Percentiles rank a stretch among this genome's conserved stretches.
Evolutionary conservation across 176 grass and related monocot genomes (phyloP).

Genomic region (Phragmites australis): DNA sequence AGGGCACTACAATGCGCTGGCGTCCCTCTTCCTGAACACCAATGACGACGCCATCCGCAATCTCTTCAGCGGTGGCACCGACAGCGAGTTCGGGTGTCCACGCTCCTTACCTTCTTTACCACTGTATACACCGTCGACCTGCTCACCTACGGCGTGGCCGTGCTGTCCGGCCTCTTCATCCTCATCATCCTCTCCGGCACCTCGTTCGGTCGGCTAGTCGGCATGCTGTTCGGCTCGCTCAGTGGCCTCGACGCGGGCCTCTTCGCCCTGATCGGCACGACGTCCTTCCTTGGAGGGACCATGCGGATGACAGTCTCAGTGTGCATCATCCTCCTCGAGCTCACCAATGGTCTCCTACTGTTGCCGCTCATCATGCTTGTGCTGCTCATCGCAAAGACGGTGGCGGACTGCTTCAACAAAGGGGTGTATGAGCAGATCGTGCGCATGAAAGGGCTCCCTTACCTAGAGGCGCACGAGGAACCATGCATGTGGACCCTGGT

Average conservation of each 20-base stretch:
- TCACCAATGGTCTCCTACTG: constrained; percentile 64
- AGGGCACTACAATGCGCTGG: constrained; percentile 66
- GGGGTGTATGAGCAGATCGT: constrained; percentile 75
- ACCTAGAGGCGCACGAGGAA: constrained; percentile 51
- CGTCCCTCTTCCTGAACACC: constrained; percentile 74
- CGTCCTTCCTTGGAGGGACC: constrained; percentile 63
- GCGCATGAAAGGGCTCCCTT: constrained; percentile 69
- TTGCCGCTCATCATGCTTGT: constrained; percentile 77
- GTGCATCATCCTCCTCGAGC: constrained; percentile 77
- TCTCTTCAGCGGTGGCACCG: constrained; percentile 53
- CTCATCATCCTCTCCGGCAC: constrained; percentile 56
- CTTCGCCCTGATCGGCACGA: constrained; percentile 55
- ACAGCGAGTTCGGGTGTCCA: constrained; percentile 53
- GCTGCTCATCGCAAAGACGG: constrained; percentile 64
- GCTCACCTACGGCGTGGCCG: constrained; percentile 63
- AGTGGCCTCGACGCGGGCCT: constrained; percentile 53
- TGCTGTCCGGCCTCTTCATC: constrained; percentile 74
- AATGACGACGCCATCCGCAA: constrained; percentile 81
- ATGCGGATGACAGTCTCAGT: constrained; percentile 84
- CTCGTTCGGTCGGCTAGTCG: constrained; percentile 48
- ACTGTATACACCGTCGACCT: constrained; percentile 49
- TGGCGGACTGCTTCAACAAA: constrained; percentile 79
- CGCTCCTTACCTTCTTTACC: constrained; percentile 51
- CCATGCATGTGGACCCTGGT: constrained; percentile 66
- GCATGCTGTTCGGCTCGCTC: constrained; percentile 31